These are phyloP conservation scores for Poterioochromonas sp. DNA, from an alignment of 352 stramenopile species.

Conservation along the genomic window DNA sequence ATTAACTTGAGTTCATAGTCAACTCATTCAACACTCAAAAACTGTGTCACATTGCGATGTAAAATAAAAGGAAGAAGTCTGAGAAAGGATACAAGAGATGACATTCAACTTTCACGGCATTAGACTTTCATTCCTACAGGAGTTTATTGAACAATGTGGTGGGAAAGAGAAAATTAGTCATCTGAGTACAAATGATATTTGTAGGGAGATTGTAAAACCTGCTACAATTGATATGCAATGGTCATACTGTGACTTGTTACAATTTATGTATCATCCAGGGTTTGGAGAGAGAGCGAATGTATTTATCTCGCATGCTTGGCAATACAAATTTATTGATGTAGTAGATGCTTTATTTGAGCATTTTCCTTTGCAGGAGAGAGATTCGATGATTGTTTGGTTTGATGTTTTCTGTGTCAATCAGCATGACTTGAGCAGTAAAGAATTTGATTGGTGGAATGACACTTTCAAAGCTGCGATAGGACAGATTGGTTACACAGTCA, in stretches of 20 bases:
- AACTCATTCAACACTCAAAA: no score
- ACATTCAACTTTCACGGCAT: not conserved
- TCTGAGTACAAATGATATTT: not conserved
- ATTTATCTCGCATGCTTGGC: conserved; percentile 27
- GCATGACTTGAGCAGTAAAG: not conserved
- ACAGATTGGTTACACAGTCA: not conserved
- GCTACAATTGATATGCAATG: not conserved
- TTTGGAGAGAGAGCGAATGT: not conserved
- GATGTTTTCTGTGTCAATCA: conserved; percentile 20
- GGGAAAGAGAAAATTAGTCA: not conserved
- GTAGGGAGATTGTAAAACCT: not conserved
- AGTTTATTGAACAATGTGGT: not conserved
- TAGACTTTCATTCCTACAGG: not conserved
- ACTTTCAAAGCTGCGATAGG: not conserved
- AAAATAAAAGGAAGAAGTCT: no score
- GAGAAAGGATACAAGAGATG: no score
- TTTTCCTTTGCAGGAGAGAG: not conserved
- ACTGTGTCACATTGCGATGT: no score
- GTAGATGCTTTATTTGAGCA: not conserved
- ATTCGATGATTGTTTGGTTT: not conserved
- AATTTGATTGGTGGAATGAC: not conserved
- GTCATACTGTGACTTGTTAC: conserved; percentile 11
- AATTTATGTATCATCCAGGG: no score
- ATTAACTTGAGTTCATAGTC: no score
- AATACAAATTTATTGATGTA: conserved; percentile 13